A percentile compares a stretch with the other conserved stretches of the same genome.
Evolutionary conservation across 1,139 yeast species (phyloP).

Genomic region (Scheffersomyces insectosa): DNA sequence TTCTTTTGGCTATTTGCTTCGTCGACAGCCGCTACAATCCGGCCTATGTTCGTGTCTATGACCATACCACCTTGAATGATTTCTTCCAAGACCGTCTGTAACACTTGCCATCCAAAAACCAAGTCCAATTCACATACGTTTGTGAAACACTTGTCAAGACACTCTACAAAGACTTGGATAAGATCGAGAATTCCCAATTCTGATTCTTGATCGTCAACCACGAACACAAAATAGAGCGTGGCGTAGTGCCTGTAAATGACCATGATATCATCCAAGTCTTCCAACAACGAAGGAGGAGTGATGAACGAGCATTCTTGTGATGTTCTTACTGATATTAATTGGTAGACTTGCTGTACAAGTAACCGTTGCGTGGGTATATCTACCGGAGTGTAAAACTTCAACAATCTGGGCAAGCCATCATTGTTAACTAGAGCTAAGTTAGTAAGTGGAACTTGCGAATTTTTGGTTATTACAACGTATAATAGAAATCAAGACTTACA

Average conservation of each 20-base stretch:
- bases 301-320: slow-evolving; percentile 78
- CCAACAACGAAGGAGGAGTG: slow-evolving; percentile 75
- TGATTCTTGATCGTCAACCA: slow-evolving; percentile 94
- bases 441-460: slow-evolving; percentile 10
- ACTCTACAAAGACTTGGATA: slow-evolving; percentile 96
- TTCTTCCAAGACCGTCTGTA: slow-evolving; percentile 89
- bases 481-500: slow-evolving; percentile 48
- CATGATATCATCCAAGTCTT: slow-evolving; percentile 74
- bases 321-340: slow-evolving; percentile 65
- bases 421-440: slow-evolving; percentile 63
- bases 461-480: neutral
- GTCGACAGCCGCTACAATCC: slow-evolving; percentile 82
- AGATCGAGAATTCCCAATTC: slow-evolving; percentile 91
- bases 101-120: slow-evolving; percentile 96
- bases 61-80: slow-evolving; percentile 98
- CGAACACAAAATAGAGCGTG: slow-evolving; percentile 88
- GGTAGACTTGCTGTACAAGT: slow-evolving; percentile 73
- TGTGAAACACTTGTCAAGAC: slow-evolving; percentile 86
- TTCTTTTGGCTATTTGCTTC: slow-evolving; percentile 55
- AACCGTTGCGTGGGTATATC: slow-evolving; percentile 74
- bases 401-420: slow-evolving; percentile 87
- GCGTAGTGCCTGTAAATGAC: slow-evolving; percentile 95
- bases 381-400: slow-evolving; percentile 91
- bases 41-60: slow-evolving; percentile 83
- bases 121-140: slow-evolving; percentile 94